These are phyloP conservation scores for Aspergillus ochraceus DNA, from an alignment of 2,329 filamentous ascomycete genomes.

Conservation along the genomic window DNA sequence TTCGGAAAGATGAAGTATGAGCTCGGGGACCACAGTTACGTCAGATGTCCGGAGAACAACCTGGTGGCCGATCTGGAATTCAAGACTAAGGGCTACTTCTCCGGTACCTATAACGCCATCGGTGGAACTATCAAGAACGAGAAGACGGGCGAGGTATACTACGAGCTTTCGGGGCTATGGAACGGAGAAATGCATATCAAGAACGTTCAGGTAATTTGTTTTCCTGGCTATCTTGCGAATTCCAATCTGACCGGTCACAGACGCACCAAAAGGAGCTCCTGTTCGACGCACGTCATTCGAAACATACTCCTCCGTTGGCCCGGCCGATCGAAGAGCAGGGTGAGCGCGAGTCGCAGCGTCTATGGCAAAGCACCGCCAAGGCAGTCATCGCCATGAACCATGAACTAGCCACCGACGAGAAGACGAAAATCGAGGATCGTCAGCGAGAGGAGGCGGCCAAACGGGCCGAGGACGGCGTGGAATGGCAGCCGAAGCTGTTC, in stretches of 20 bases:
- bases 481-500: constrained; percentile 89
- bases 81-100: constrained; percentile 97
- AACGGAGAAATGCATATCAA: constrained; percentile 93
- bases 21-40: constrained; percentile 91
- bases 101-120: constrained; percentile 94
- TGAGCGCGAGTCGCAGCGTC: constrained; percentile 81
- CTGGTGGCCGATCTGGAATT: constrained; percentile 92
- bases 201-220: constrained; percentile 59
- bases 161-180: constrained; percentile 89
- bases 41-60: constrained; percentile 84
- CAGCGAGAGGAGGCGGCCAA: constrained; percentile 86
- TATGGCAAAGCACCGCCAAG: constrained; percentile 80
- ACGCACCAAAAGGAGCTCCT: constrained; percentile 86
- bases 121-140: constrained; percentile 88
- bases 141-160: constrained; percentile 81
- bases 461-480: constrained; percentile 72
- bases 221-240: neutral
- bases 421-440: constrained; percentile 91
- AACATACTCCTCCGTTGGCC: constrained; percentile 70
- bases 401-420: constrained; percentile 86
- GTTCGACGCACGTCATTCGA: constrained; percentile 80
- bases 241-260: constrained; percentile 45
- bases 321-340: constrained; percentile 83
- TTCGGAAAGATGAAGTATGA: constrained; percentile 99
- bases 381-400: constrained; percentile 86